A percentile compares a stretch with the other conserved stretches of the same genome.
phyloP scores from a whole-genome alignment of 2,329 filamentous ascomycete genomes.

The Xylaria arbuscula region DNA sequence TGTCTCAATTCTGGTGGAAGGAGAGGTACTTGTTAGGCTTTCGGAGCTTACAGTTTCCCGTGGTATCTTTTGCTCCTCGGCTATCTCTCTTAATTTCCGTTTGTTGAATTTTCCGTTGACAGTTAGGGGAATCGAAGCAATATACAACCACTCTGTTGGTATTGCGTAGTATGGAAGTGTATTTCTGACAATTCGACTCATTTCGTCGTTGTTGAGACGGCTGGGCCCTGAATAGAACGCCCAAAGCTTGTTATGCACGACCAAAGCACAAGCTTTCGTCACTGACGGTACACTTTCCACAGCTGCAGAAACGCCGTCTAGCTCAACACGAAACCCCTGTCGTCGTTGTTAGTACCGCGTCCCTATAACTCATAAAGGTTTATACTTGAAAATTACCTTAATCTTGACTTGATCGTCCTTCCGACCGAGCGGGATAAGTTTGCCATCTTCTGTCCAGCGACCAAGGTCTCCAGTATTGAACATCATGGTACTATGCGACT shows the following conservation, averaged over 20 bases:
- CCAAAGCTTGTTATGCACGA: slow-evolving; percentile 61
- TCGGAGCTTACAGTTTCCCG: slow-evolving; percentile 31
- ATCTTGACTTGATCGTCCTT: slow-evolving; percentile 72
- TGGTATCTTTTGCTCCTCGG: slow-evolving; percentile 37
- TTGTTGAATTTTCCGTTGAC: slow-evolving; percentile 69
- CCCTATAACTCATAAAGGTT: slow-evolving; percentile 9
- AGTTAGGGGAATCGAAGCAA: slow-evolving; percentile 61
- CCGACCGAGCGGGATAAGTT: slow-evolving; percentile 65
- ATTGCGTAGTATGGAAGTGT: slow-evolving; percentile 67
- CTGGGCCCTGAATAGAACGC: slow-evolving; percentile 59
- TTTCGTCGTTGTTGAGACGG: slow-evolving; percentile 51
- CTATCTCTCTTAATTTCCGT: slow-evolving; percentile 54
- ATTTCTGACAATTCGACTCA: slow-evolving; percentile 55
- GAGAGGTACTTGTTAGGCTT: slow-evolving; percentile 37
- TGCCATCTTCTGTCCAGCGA: slow-evolving; percentile 64
- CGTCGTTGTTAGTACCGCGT: slow-evolving; percentile 10
- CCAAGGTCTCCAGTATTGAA: slow-evolving; percentile 71
- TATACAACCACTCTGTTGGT: slow-evolving; percentile 58
- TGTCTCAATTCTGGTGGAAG: slow-evolving; percentile 20
- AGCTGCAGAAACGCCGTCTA: slow-evolving; percentile 66
- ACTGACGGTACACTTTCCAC: slow-evolving; percentile 60
- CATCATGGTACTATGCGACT: slow-evolving; percentile 58
- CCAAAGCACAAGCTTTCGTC: slow-evolving; percentile 59
- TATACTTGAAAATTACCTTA: slow-evolving; percentile 54
- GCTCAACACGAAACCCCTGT: slow-evolving; percentile 68